phyloP scores from a whole-genome alignment of 169 alveolate species.

The Sarcocystis neurona region DNA sequence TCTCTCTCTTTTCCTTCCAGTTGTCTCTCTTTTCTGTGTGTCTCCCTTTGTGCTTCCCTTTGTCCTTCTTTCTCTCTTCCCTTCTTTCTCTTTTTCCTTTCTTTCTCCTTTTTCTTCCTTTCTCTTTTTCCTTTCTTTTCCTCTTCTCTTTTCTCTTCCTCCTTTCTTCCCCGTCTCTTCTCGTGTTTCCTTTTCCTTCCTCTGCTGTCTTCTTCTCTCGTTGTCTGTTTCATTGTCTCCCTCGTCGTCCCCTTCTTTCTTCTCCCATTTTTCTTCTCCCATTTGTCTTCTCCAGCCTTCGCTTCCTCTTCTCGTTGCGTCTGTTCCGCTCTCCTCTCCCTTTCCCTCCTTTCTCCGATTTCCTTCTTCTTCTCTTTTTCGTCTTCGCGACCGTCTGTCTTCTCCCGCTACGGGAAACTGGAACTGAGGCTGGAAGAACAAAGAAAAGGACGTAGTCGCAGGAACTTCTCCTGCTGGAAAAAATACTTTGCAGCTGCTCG shows the following conservation, averaged over 20 bases:
- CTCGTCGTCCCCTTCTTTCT: not conserved
- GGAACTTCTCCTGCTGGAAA: too few species aligned
- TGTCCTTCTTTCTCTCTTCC: not conserved
- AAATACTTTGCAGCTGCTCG: too few species aligned
- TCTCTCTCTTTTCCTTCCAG: too few species aligned
- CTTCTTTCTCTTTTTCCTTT: not conserved
- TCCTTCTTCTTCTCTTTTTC: not conserved
- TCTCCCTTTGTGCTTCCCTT: not conserved
- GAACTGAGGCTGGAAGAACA: too few species aligned
- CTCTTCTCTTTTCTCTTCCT: not conserved
- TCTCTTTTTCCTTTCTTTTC: not conserved
- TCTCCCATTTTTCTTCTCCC: not conserved
- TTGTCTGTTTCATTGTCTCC: not conserved
- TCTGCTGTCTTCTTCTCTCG: not conserved
- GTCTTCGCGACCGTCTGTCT: too few species aligned
- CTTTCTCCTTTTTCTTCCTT: not conserved
- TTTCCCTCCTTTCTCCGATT: not conserved
- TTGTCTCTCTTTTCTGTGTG: not conserved
- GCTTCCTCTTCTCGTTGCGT: not conserved
- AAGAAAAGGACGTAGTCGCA: too few species aligned
- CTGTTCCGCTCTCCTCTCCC: not conserved
- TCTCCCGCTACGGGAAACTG: too few species aligned
- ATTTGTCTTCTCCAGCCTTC: not conserved
- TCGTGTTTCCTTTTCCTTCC: not conserved
- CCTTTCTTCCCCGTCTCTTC: not conserved